A percentile compares a stretch with the other conserved stretches of the same genome.
Conservation (phyloP, 805 yeast species). For the Cyberlindnera mrakii region DNA sequence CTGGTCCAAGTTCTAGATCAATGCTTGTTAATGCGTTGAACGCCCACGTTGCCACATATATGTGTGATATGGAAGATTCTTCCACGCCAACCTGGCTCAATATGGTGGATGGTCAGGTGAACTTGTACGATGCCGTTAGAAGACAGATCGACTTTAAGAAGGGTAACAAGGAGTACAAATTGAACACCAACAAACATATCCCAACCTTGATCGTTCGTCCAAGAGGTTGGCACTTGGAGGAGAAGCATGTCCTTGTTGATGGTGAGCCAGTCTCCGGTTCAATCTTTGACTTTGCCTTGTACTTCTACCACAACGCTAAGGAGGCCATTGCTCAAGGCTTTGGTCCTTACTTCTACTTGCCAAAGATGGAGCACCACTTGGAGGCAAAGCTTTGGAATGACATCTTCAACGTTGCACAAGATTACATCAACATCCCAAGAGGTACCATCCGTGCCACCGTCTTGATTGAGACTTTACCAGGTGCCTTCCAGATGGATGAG, state of each 20-base stretch:
- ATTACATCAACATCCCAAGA: slow-evolving; percentile 57
- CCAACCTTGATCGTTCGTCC: slow-evolving; percentile 83
- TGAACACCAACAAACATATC: slow-evolving; percentile 40
- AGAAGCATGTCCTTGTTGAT: slow-evolving; percentile 63
- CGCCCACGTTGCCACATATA: slow-evolving; percentile 72
- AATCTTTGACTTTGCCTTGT: slow-evolving; percentile 71
- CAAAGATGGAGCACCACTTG: slow-evolving; percentile 81
- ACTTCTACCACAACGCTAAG: slow-evolving; percentile 69
- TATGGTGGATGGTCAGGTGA: slow-evolving; percentile 75
- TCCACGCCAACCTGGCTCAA: slow-evolving; percentile 81
- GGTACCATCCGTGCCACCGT: slow-evolving; percentile 81
- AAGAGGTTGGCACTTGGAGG: slow-evolving; percentile 84
- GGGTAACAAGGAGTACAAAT: slow-evolving; percentile 30
- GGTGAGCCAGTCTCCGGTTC: slow-evolving; percentile 77
- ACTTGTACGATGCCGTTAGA: slow-evolving; percentile 70
- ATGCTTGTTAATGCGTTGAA: slow-evolving; percentile 81
- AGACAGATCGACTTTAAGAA: slow-evolving; percentile 50
- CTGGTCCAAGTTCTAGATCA: slow-evolving; percentile 81
- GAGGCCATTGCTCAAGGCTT: slow-evolving; percentile 55
- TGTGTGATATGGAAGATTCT: slow-evolving; percentile 85
- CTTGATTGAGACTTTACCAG: slow-evolving; percentile 77
- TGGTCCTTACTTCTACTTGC: slow-evolving; percentile 79
- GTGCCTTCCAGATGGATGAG: slow-evolving; percentile 84
- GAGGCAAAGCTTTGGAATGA: slow-evolving; percentile 85
- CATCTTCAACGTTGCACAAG: slow-evolving; percentile 71